Evolutionary conservation across 1,284 basidiomycete genomes (phyloP), one percentile per base, ranked within the genome.

Genomic region (Coniophora puteana): DNA sequence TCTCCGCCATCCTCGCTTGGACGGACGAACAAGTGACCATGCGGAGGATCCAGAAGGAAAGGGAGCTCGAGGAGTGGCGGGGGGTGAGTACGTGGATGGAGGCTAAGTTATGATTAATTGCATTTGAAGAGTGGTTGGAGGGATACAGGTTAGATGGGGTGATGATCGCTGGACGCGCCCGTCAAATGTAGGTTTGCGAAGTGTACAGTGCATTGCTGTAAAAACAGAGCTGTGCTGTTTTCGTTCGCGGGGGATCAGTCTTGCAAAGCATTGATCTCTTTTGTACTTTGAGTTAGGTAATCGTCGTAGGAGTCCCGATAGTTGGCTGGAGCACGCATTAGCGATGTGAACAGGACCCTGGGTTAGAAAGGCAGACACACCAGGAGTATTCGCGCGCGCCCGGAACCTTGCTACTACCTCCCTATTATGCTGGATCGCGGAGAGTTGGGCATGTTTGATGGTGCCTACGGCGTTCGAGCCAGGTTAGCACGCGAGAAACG

Each of bases 391-490:
- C 1, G 76, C 68, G 8, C 64, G 58, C 5, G 76, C 74, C 27
- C 80, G 62, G 55, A 77, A 78, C 14, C 77, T 67, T 5, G 83
- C 86, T 28, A 89, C 68, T 4, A 85, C 68, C 38, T 76, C 71
- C 29, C 83, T 67, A 51, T 89, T 87, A 50, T 89, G 80, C 29
- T 71, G 62, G 30, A 89, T 82, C 1, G 86, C 83, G 10, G 83
- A 80, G 0, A 85, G 59, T 50, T 90, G 88, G 0, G 76, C 77
- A 36, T 90, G 85, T 58, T 84, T 89, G 33, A 89, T 83, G 0
- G 87, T 90, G 0, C 87, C 87, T 89, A 45, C 13, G 34, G 14
- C 16, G 12, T 29, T 13, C 17, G 29, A 25, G 34, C 7, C n/a
- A 17, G 26, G 24, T 20, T 13, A 26, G 25, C 26, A 39, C n/a